Base-by-base conservation (phyloP, 805 yeast genomes). In the Sugiyamaella mastotermitis region DNA sequence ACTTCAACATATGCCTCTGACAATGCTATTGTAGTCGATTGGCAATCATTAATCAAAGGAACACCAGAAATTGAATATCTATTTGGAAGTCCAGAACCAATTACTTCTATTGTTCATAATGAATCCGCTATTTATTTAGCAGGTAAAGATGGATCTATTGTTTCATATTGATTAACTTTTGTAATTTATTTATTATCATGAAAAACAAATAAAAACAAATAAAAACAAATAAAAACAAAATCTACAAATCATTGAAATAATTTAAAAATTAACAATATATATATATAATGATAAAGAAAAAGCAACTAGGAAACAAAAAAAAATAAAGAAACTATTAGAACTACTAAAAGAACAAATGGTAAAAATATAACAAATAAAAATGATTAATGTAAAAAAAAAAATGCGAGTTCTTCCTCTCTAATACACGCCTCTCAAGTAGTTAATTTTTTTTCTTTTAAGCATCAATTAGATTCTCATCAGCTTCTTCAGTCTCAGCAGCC, bases 401-500 rank as follows among this genome's bases (percentile, higher is more conserved):
- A n/a, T n/a, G n/a, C n/a, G n/a, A n/a, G n/a, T n/a, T n/a, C n/a
- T n/a, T n/a, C n/a, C n/a, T n/a, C n/a, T n/a, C n/a, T n/a, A n/a
- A n/a, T n/a, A n/a, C n/a, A n/a, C n/a, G n/a, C n/a, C n/a, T n/a
- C n/a, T n/a, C n/a, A n/a, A n/a, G n/a, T n/a, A n/a, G n/a, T n/a
- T n/a, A n/a, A n/a, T n/a, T n/a, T n/a, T n/a, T 10, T n/a, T 23
- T 10, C 26, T 23, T 15, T 15, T 27, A 27, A 27, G 30, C 10
- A 45, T 62, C 69, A 39, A 65, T 60, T 48, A 66, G 53, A 31
- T 51, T 47, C n/a, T n/a, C n/a, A n/a, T n/a, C n/a, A 25, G 43
- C 55, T 43, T 57, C 59, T 38, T 62, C 68, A 8, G 52, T 62
- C 9, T 60, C 66, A 16, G 66, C 72, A 34, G 67, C 79, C 13